Percentiles rank a stretch among this genome's conserved stretches.
Evolutionary conservation across 139 green algal genomes (phyloP).

Genomic region (Klebsormidium nitens): DNA sequence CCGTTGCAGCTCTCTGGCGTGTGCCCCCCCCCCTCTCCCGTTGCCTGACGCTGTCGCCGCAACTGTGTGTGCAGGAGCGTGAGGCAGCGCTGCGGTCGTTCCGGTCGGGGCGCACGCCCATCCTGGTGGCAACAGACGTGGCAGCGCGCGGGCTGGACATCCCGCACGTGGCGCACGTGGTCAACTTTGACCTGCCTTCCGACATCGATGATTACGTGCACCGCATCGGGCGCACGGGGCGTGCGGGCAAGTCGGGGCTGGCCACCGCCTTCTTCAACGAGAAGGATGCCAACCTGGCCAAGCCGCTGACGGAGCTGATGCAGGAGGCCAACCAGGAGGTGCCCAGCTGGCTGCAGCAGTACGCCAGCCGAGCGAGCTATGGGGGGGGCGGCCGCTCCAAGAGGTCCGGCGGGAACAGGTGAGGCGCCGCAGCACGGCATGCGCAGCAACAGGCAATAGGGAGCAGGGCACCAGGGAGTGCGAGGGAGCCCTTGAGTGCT

Average conservation of each 20-base stretch:
- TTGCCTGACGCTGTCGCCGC: too few relatives aligned
- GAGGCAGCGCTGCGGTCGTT: constrained; percentile 66
- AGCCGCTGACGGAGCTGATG: constrained; percentile 69
- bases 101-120: constrained; percentile 60
- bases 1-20: too few relatives aligned
- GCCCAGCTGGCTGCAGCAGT: constrained; percentile 79
- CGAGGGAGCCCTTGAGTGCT: too few relatives aligned
- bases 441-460: constrained; percentile 46
- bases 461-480: too few relatives aligned
- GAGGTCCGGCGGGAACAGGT: neutral
- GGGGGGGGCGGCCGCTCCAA: constrained; percentile 14
- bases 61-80: constrained; percentile 44
- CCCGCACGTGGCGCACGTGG: constrained; percentile 76
- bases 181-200: constrained; percentile 80
- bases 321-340: constrained; percentile 95
- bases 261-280: constrained; percentile 94
- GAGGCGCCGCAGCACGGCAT: neutral
- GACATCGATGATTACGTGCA: constrained; percentile 86
- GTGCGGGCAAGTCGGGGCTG: constrained; percentile 92
- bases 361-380: constrained; percentile 48
- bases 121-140: constrained; percentile 88
- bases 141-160: constrained; percentile 90
- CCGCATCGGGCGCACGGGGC: constrained; percentile 74
- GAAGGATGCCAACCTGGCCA: constrained; percentile 77
- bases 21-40: too few relatives aligned